Percentiles rank a stretch among this genome's conserved stretches.
Evolutionary conservation across 345 rosid species (phyloP).

Genomic region (Rhodamnia rubescens): DNA sequence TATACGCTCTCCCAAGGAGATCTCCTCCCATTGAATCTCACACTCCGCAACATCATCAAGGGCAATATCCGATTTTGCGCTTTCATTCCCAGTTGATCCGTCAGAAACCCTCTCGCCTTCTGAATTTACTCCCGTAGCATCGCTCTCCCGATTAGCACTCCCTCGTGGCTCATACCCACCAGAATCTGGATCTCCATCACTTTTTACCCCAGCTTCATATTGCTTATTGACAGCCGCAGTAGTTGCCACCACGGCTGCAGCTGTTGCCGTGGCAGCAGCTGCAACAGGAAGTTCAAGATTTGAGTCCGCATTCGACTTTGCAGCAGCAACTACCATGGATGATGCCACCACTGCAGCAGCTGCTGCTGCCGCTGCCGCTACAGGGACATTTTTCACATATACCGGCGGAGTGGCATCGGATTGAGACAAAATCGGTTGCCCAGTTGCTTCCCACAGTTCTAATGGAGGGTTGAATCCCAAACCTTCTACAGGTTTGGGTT

Average conservation of each 20-base stretch:
- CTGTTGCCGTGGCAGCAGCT: constrained; percentile 92
- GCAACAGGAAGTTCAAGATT: constrained; percentile 78
- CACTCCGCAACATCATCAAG: constrained; percentile 83
- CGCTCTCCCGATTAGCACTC: constrained; percentile 27
- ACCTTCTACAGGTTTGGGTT: constrained; percentile 29
- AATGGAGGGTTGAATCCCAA: constrained; percentile 12
- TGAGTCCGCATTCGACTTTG: constrained; percentile 53
- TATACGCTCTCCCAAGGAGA: constrained; percentile 84
- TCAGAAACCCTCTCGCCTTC: constrained; percentile 62
- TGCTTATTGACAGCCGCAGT: constrained; percentile 67
- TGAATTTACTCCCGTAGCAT: constrained; percentile 19
- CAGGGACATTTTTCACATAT: constrained; percentile 61
- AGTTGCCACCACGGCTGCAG: constrained; percentile 90
- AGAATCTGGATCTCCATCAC: constrained; percentile 46
- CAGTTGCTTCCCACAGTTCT: constrained; percentile 20
- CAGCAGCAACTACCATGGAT: constrained; percentile 86
- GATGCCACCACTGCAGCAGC: constrained; percentile 97
- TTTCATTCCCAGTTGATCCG: constrained; percentile 46
- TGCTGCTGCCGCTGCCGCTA: constrained; percentile 70
- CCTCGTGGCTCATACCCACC: constrained; percentile 32
- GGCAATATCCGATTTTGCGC: constrained; percentile 49
- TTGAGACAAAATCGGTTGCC: constrained; percentile 26
- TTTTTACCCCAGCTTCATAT: constrained; percentile 35
- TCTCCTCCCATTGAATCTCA: constrained; percentile 86
- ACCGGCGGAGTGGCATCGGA: constrained; percentile 31